Evolutionary conservation across 2,329 filamentous ascomycete genomes (phyloP).

Genomic region (Colletotrichum sidae): DNA sequence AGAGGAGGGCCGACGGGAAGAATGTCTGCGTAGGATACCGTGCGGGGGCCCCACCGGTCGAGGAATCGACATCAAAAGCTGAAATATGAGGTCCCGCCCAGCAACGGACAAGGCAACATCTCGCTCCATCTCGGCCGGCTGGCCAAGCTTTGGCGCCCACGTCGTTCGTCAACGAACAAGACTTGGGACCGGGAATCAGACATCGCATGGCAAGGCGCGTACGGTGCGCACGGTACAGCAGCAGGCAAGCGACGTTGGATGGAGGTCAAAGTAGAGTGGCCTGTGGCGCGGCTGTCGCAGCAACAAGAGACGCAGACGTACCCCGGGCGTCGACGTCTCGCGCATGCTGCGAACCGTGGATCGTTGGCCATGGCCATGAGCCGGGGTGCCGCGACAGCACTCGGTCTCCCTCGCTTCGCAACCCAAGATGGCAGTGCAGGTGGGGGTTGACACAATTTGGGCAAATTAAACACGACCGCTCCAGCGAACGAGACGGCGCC

Average conservation of each 20-base stretch:
- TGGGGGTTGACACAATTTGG: slow-evolving; percentile 37
- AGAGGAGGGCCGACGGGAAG: slow-evolving; percentile 16
- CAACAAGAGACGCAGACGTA: background rate
- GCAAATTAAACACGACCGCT: slow-evolving; percentile 28
- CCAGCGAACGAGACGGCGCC: slow-evolving; percentile 19
- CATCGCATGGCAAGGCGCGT: background rate
- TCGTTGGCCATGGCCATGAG: background rate
- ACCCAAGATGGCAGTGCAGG: slow-evolving; percentile 27
- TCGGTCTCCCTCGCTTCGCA: slow-evolving; percentile 28
- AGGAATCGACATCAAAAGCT: slow-evolving; percentile 10
- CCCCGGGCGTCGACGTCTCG: slow-evolving; percentile 18
- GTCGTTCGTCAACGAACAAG: no score
- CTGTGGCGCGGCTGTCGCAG: slow-evolving; percentile 18
- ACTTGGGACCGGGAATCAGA: no score
- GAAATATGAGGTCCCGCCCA: slow-evolving; percentile 16
- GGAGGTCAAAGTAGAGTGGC: slow-evolving; percentile 35
- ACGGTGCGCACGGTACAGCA: slow-evolving; percentile 1
- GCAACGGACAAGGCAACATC: slow-evolving; percentile 45
- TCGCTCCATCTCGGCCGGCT: slow-evolving; percentile 52
- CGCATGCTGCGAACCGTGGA: slow-evolving; percentile 20
- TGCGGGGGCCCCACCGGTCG: slow-evolving; percentile 2
- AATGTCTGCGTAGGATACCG: slow-evolving; percentile 5
- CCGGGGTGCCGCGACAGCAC: slow-evolving; percentile 11
- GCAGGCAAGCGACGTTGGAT: slow-evolving; percentile 16
- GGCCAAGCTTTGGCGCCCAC: slow-evolving; percentile 23